A percentile compares a stretch with the other conserved stretches of the same genome.
Evolutionary conservation across 2,329 filamentous ascomycete genomes (phyloP).

Genomic region (Rutstroemia sp.): DNA sequence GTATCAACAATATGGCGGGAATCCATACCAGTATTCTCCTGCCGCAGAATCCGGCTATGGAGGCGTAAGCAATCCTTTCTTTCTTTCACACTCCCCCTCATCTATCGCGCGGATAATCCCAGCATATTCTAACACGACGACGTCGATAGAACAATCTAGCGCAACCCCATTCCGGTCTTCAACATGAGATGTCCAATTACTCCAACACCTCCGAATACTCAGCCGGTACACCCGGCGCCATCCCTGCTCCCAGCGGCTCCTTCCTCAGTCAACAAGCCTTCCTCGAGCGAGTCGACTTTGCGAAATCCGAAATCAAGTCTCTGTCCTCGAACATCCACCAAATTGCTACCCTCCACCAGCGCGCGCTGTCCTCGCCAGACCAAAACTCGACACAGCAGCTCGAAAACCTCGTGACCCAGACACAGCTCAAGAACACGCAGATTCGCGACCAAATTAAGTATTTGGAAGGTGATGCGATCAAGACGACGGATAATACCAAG

Average conservation of each 20-base stretch:
- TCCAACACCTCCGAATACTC: conserved; percentile 10
- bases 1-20: conserved; percentile 45
- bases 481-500: conserved; percentile 53
- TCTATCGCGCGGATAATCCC: neutral
- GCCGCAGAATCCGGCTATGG: conserved; percentile 22
- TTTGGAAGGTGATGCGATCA: conserved; percentile 62
- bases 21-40: conserved; percentile 47
- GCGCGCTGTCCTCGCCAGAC: conserved; percentile 60
- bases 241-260: conserved; percentile 24
- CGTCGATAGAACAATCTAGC: conserved; percentile 13
- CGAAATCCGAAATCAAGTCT: conserved; percentile 60
- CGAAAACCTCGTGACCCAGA: conserved; percentile 61
- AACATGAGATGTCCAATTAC: conserved; percentile 7
- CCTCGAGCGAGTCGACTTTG: conserved; percentile 56
- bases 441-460: conserved; percentile 75
- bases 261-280: conserved; percentile 59
- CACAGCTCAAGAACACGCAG: conserved; percentile 63
- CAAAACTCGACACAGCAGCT: conserved; percentile 39
- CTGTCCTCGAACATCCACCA: conserved; percentile 60
- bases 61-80: conserved; percentile 10
- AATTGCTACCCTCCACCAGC: conserved; percentile 65
- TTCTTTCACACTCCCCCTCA: neutral
- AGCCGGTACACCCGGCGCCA: conserved; percentile 18
- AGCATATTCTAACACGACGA: neutral
- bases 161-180: conserved; percentile 12